A percentile compares a stretch with the other conserved stretches of the same genome.
phyloP scores from a whole-genome alignment of 1,284 basidiomycete genomes.

The Uromyces viciae-fabae region DNA sequence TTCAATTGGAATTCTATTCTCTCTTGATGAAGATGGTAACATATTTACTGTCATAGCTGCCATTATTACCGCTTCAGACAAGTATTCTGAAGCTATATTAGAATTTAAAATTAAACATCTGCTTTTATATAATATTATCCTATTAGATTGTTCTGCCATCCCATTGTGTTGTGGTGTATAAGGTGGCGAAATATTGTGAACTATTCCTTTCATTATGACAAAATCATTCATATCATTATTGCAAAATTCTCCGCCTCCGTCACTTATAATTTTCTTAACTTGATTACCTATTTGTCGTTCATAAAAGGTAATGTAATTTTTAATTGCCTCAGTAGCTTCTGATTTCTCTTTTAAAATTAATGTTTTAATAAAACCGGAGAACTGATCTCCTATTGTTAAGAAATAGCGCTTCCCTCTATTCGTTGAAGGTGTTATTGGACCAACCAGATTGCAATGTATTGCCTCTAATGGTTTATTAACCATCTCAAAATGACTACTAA shows the following conservation, averaged over 20 bases:
- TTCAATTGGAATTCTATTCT: background rate
- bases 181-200: background rate
- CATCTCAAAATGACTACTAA: background rate
- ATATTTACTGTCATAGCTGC: background rate
- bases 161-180: background rate
- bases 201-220: background rate
- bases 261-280: background rate
- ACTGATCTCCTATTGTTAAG: background rate
- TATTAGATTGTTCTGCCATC: background rate
- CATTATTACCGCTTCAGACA: background rate
- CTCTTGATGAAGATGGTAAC: background rate
- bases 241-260: background rate
- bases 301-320: background rate
- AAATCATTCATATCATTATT: background rate
- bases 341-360: background rate
- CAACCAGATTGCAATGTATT: background rate
- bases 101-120: background rate
- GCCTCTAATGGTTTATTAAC: background rate
- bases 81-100: background rate
- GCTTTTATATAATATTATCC: background rate
- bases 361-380: background rate
- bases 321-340: background rate
- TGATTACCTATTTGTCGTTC: background rate
- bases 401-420: background rate
- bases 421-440: background rate